Conservation (phyloP, 148 eudicot species). For the Cornus suecica region DNA sequence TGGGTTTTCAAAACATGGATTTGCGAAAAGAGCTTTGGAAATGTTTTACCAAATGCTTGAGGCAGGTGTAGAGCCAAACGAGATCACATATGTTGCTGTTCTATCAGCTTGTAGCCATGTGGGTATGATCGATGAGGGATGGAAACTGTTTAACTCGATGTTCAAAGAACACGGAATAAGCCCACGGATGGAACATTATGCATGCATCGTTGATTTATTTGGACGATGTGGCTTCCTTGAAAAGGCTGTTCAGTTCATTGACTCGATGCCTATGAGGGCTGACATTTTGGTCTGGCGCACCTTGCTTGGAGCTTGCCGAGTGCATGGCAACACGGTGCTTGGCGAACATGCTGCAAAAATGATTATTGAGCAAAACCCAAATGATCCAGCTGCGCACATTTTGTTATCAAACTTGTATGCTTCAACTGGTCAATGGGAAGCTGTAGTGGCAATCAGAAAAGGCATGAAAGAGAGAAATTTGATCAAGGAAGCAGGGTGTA, state of each 20-base stretch:
- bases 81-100: slow-evolving; percentile 61
- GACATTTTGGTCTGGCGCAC: slow-evolving; percentile 70
- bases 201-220: slow-evolving; percentile 73
- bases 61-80: slow-evolving; percentile 56
- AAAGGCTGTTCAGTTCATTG: slow-evolving; percentile 46
- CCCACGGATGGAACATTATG: slow-evolving; percentile 75
- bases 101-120: slow-evolving; percentile 77
- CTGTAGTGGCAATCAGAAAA: slow-evolving; percentile 39
- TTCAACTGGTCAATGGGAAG: slow-evolving; percentile 45
- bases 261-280: slow-evolving; percentile 56
- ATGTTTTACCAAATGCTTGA: slow-evolving; percentile 56
- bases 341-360: slow-evolving; percentile 51
- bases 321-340: slow-evolving; percentile 40
- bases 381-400: slow-evolving; percentile 57
- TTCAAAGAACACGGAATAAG: slow-evolving; percentile 37
- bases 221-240: slow-evolving; percentile 55
- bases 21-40: slow-evolving; percentile 47
- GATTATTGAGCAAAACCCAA: slow-evolving; percentile 51
- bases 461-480: slow-evolving; percentile 55
- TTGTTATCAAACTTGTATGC: slow-evolving; percentile 59
- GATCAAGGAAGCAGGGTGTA: slow-evolving; percentile 67
- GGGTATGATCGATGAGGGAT: slow-evolving; percentile 59
- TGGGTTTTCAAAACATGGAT: slow-evolving; percentile 63
- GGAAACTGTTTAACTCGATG: slow-evolving; percentile 53
- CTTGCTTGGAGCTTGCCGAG: slow-evolving; percentile 57